phyloP scores from a whole-genome alignment of 2,329 filamentous ascomycete genomes.

The Diaporthe sp. region DNA sequence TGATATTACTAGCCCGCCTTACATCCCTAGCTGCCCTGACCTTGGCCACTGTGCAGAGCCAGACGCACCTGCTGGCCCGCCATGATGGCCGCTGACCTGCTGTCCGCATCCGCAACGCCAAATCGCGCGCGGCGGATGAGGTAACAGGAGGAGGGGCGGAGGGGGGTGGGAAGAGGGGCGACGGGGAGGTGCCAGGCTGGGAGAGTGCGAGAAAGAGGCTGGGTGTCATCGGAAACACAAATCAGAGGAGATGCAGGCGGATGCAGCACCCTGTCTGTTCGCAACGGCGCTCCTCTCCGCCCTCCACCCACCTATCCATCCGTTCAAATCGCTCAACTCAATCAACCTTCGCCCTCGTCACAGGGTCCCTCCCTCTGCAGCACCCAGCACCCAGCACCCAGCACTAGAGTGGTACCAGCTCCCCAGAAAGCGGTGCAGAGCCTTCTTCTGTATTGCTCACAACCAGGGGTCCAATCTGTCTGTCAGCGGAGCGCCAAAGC shows the following conservation, averaged over 20 bases:
- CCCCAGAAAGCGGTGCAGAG: background rate
- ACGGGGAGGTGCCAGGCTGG: background rate
- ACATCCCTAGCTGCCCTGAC: conserved; percentile 15
- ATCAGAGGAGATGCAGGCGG: conserved; percentile 13
- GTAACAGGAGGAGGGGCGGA: background rate
- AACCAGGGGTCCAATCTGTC: background rate
- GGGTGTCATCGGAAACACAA: conserved; percentile 21
- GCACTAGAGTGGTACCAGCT: background rate
- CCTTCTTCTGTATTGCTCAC: background rate
- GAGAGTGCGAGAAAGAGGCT: background rate
- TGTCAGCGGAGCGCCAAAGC: conserved; percentile 18
- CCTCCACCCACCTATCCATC: background rate
- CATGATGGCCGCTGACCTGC: background rate
- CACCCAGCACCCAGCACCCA: background rate
- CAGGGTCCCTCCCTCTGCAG: background rate
- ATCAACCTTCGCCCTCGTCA: background rate
- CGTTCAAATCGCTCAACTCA: conserved; percentile 2
- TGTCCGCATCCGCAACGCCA: background rate
- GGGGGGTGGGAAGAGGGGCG: background rate
- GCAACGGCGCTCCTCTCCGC: conserved; percentile 23
- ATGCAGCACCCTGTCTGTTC: conserved; percentile 24
- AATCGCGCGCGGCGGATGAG: conserved; percentile 1
- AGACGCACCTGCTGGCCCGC: conserved; percentile 1
- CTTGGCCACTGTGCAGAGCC: conserved; percentile 1
- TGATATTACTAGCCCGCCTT: conserved; percentile 27